Evolutionary conservation across 2,329 filamentous ascomycete species (phyloP).

Genomic region (Parascedosporium putredinis): DNA sequence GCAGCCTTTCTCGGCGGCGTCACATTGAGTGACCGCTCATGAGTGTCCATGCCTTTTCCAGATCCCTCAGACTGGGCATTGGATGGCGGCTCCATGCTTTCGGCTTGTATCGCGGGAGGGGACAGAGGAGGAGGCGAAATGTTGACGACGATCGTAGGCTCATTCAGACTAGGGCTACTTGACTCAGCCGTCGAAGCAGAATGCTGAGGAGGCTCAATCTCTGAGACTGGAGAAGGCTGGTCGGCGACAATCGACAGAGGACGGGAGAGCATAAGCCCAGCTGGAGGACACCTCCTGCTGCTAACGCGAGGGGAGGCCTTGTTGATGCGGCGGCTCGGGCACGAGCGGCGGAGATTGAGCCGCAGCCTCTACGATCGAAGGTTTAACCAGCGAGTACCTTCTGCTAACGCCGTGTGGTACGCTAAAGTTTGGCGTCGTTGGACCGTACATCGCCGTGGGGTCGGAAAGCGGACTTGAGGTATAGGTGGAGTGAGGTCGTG

Average conservation of each 20-base stretch:
- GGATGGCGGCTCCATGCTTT: neutral
- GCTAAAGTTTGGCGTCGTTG: slow-evolving; percentile 39
- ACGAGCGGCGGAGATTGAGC: slow-evolving; percentile 11
- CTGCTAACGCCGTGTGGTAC: slow-evolving; percentile 35
- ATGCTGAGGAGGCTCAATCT: neutral
- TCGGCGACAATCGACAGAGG: slow-evolving; percentile 46
- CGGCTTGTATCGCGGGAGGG: neutral
- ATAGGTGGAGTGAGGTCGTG: slow-evolving; percentile 16
- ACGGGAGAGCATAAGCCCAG: slow-evolving; percentile 35
- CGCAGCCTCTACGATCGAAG: slow-evolving; percentile 11
- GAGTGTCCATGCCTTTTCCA: slow-evolving; percentile 3
- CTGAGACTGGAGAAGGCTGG: slow-evolving; percentile 34
- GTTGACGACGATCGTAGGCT: slow-evolving; percentile 2
- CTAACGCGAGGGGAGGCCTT: slow-evolving; percentile 10
- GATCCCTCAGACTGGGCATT: neutral
- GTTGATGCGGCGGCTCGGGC: slow-evolving; percentile 11
- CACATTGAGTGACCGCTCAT: slow-evolving; percentile 8
- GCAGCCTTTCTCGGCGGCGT: slow-evolving; percentile 19
- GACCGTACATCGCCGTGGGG: slow-evolving; percentile 11
- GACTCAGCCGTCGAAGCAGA: neutral
- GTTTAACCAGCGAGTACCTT: slow-evolving; percentile 32
- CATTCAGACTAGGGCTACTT: neutral
- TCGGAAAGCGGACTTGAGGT: slow-evolving; percentile 3
- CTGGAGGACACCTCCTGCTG: slow-evolving; percentile 24
- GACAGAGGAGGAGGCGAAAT: slow-evolving; percentile 4